Base-by-base conservation (phyloP, 192 early-diverging fungal species). In the Cetraspora pellucida region DNA sequence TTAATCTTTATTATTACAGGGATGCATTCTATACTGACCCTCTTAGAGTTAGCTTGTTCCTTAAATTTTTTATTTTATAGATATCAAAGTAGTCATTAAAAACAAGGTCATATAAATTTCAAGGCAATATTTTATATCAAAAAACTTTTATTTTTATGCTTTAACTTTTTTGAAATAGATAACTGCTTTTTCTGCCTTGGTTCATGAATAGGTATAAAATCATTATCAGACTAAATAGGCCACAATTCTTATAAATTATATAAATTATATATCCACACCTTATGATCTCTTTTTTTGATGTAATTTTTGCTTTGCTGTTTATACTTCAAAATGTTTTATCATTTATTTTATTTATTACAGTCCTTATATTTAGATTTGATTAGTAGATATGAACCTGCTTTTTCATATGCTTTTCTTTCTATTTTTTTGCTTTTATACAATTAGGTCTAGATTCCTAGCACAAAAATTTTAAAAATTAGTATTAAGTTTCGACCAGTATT, bases 51-150 rank as follows among this genome's bases (percentile, higher is more conserved):
- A 7, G 23, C 31, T 37, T 37, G 31, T 37, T 37, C 31, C 5
- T 37, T 37, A 37, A 5, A 37, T 37, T 37, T 5, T 37, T 37
- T 37, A 37, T 37, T 37, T 5, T 37, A 37, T 37, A 37, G 31
- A 37, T 37, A 37, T 37, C 31, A 64, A 64, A 64, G 61, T 64
- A 30, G 61, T 30, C 61, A 64, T 64, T 64, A 64, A 64, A 64
- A 64, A 64, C n/a, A 64, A 28, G 61, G 16, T 64, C 7, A 19
- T 27, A 64, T 64, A 64, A 17, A 64, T 28, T 64, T 64, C n/a
- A 64, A 64, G 19, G 21, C 6, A 8, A 28, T 1, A 8, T n/a
- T 21, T 57, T 57, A n/a, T 57, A 57, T 7, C 54, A 57, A 57
- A 37, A 37, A 5, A 37, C 31, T 37, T 37, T 37, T 37, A 37